Conservation (phyloP, 140 eudicot genomes). For the Cichorium intybus region DNA sequence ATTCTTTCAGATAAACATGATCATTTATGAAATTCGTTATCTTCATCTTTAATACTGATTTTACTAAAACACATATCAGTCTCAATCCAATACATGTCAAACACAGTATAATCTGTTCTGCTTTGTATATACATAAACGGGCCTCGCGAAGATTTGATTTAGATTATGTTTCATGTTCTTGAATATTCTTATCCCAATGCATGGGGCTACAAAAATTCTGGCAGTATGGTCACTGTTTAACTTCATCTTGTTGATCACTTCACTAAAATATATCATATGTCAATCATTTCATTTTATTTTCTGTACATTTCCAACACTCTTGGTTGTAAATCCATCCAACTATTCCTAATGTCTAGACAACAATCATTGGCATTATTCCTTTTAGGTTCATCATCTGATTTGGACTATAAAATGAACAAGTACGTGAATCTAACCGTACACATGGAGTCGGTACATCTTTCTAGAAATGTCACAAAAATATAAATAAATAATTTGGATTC, state of each 20-base stretch:
- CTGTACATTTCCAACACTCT: constrained; percentile 23
- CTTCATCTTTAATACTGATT: neutral
- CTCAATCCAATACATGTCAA: too few species aligned
- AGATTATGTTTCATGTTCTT: constrained; percentile 15
- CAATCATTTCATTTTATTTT: constrained; percentile 31
- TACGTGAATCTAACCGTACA: neutral
- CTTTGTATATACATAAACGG: too few species aligned
- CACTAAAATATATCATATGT: constrained; percentile 12
- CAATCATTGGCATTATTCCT: constrained; percentile 18
- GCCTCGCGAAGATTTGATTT: constrained; percentile 21
- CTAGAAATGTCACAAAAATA: neutral
- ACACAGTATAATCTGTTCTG: too few species aligned
- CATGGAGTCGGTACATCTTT: constrained; percentile 11
- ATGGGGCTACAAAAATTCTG: constrained; percentile 21
- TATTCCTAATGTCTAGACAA: constrained; percentile 2
- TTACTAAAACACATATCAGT: too few species aligned
- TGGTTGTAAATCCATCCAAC: constrained; percentile 30
- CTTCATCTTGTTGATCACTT: constrained; percentile 32
- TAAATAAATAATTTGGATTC: neutral
- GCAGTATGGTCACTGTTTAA: constrained; percentile 36
- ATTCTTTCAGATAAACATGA: constrained; percentile 1
- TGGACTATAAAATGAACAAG: constrained; percentile 2
- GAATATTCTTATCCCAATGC: constrained; percentile 17
- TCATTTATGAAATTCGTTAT: neutral
- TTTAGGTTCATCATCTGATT: neutral